Conservation (phyloP, 164 flowering plant species). For the Dillenia turbinata region DNA sequence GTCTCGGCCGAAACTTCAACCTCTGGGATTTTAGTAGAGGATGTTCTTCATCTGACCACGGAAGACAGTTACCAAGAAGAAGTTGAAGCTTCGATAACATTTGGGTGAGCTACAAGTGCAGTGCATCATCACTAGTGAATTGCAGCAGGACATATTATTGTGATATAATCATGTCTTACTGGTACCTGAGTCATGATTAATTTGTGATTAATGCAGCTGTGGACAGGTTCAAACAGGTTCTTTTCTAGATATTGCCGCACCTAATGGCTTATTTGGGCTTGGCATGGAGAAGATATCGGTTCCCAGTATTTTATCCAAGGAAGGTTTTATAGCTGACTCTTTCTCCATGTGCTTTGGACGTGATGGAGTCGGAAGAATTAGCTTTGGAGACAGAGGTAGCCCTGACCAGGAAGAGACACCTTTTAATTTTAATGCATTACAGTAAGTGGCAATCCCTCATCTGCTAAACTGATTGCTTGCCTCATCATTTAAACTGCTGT, state of each 20-base stretch:
- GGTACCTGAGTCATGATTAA: neutral
- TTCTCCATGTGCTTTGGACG: conserved; percentile 76
- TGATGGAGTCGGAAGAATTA: conserved; percentile 68
- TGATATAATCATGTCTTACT: too few species aligned
- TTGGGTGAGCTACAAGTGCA: conserved; percentile 39
- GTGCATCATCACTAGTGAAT: too few species aligned
- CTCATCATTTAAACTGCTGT: neutral
- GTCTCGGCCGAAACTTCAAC: conserved; percentile 65
- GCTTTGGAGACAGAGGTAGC: conserved; percentile 69
- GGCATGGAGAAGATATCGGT: conserved; percentile 62
- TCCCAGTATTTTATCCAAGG: conserved; percentile 53
- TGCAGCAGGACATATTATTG: too few species aligned
- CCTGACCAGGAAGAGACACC: conserved; percentile 66
- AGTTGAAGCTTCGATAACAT: conserved; percentile 39
- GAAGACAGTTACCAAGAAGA: conserved; percentile 24
- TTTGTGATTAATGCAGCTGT: conserved; percentile 36
- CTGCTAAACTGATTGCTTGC: conserved; percentile 8
- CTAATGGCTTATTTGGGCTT: conserved; percentile 70
- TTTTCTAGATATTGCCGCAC: conserved; percentile 62
- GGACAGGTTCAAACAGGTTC: conserved; percentile 71
- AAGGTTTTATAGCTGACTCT: conserved; percentile 51
- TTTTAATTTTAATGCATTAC: conserved; percentile 41
- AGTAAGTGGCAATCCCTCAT: conserved; percentile 46
- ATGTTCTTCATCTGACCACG: conserved; percentile 47
- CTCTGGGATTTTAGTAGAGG: conserved; percentile 55